Base-by-base conservation (phyloP, 2,329 filamentous ascomycete genomes). In the Magnaporthiopsis incrustans region DNA sequence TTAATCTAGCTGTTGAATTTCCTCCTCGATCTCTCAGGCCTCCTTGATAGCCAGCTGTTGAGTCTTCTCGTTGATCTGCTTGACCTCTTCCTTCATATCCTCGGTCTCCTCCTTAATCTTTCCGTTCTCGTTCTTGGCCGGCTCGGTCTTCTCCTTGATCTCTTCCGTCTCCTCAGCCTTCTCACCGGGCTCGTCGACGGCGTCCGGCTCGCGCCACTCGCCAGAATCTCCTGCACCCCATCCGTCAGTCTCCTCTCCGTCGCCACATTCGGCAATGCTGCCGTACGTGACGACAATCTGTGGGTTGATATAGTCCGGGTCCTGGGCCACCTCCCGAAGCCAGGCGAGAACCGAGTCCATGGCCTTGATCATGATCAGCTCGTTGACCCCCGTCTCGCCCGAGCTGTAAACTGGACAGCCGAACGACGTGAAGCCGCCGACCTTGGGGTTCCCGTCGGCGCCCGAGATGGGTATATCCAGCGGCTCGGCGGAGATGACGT, bases 391-490 rank as follows among this genome's bases (percentile, higher is more conserved):
- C 67, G 89, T 85, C 66, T 89, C 85, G 4, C 88, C 88, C 1
- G 87, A 83, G n/a, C 88, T 88, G 74, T 89, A 89, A 66, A 86
- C 82, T 5, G 89, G 89, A 67, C 85, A 89, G 6, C 89, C 88
- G 58, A 83, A 77, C 14, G 73, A 68, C 0, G 78, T 77, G 70
- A 80, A 77, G 53, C 71, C 68, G 1, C 67, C 64, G 3, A 76
- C 75, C 18, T 73, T 68, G 0, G 75, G 71, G 68, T 83, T 84
- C 12, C 82, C 81, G 1, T 78, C 71, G 1, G 82, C 77, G 0
- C 83, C 82, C 0, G 82, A 77, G 8, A 91, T 73, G 1, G 82
- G 81, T 1, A 76, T 79, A 57, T 83, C 82, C 0, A 82, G 68
- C 0, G 83, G 80, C 4, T 83, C 76, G 0, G 75, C 63, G 18